Base-by-base conservation (phyloP, 2,329 filamentous ascomycete genomes). In the Monosporascus sp. region DNA sequence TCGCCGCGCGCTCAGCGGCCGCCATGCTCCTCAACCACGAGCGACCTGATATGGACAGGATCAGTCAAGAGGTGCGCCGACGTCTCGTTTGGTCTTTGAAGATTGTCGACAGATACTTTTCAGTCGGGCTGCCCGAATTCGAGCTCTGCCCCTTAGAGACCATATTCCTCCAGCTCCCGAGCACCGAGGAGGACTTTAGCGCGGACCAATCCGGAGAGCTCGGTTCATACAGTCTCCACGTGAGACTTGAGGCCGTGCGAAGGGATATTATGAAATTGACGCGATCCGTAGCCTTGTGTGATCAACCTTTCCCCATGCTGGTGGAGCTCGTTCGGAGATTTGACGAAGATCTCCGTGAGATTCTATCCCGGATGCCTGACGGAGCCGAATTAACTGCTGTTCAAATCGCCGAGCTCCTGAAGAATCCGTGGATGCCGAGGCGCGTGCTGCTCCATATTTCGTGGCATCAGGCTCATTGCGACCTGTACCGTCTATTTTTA, bases 41-140 rank as follows among this genome's bases (percentile, higher is more conserved):
- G 50, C 67, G 67, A 37, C 68, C 71, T 22, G 68, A 71, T 41
- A 62, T 75, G 2, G 71, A 68, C 52, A 70, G 70, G 51, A 62
- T 75, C 3, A 70, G 69, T 2, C 72, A 74, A 49, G 74, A 77
- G 56, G 73, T 72, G 9, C 68, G 74, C 1, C 61, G 74, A 36
- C 64, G 74, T 9, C 63, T 76, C 24, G 72, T 77, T 64, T 77
- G 74, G 74, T 70, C 72, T 2, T 62, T 77, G 11, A 76, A 73
- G 60, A 70, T 72, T 51, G 67, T 75, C 24, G 74, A 77, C 52
- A 67, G 68, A 7, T 69, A 70, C 41, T 71, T 76, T 39, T 73
- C 73, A 0, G 70, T 71, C 22, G 74, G 74, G 2, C 68, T 76
- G 43, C 70, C 71, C 3, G 74, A 77, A 55, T 76, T 74, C 55